A percentile compares a stretch with the other conserved stretches of the same genome.
phyloP scores from a whole-genome alignment of 2,329 filamentous ascomycete species.

The Geosmithia putterillii region DNA sequence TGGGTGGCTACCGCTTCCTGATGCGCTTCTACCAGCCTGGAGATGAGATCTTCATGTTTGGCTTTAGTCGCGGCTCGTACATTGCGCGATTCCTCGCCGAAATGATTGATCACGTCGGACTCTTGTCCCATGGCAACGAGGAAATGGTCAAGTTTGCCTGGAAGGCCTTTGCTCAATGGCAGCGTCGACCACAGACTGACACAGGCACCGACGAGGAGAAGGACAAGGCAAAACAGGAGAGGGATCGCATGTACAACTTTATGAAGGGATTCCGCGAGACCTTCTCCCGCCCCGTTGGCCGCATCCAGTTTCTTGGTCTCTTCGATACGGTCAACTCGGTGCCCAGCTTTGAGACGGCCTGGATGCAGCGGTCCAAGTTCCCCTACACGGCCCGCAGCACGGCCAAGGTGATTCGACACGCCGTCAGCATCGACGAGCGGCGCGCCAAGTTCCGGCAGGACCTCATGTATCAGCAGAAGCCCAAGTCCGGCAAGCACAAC shows the following conservation, averaged over 20 bases:
- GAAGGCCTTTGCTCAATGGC: conserved; percentile 69
- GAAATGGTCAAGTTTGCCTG: conserved; percentile 77
- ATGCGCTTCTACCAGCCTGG: conserved; percentile 59
- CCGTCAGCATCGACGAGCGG: conserved; percentile 59
- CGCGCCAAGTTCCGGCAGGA: conserved; percentile 63
- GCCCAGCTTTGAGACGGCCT: conserved; percentile 60
- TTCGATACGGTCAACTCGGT: conserved; percentile 79
- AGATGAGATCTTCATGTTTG: conserved; percentile 60
- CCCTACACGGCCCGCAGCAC: conserved; percentile 51
- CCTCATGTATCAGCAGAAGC: conserved; percentile 42
- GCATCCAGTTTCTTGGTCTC: conserved; percentile 65
- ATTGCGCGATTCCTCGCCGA: conserved; percentile 67
- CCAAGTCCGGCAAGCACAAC: conserved; percentile 6
- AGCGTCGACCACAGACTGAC: conserved; percentile 38
- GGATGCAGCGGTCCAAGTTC: conserved; percentile 71
- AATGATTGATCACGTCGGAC: conserved; percentile 73
- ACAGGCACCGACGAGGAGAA: conserved; percentile 27
- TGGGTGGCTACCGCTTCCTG: conserved; percentile 69
- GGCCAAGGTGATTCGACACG: conserved; percentile 52
- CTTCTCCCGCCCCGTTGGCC: conserved; percentile 61
- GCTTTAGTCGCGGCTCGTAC: conserved; percentile 62
- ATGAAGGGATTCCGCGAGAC: conserved; percentile 74
- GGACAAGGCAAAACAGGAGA: conserved; percentile 24
- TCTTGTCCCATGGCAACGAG: conserved; percentile 72
- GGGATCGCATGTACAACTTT: conserved; percentile 55